phyloP scores from a whole-genome alignment of 1,284 basidiomycete genomes.

The Agroathelia rolfsii region DNA sequence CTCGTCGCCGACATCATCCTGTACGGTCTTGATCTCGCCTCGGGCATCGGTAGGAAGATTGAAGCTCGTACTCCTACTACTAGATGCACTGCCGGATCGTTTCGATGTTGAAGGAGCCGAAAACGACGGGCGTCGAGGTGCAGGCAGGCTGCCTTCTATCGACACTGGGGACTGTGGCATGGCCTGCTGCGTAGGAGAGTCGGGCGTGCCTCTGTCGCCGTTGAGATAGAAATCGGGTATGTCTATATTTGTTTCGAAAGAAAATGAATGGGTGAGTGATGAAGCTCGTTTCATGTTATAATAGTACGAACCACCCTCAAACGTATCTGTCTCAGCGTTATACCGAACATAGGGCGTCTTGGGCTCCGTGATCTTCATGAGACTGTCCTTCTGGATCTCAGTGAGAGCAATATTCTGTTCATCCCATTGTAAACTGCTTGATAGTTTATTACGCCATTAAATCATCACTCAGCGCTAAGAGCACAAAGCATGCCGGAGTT shows the following conservation, averaged over 20 bases:
- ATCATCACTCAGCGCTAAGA: constrained; percentile 6
- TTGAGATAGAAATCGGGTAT: constrained; percentile 56
- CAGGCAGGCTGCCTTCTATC: constrained; percentile 18
- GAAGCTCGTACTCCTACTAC: constrained; percentile 77
- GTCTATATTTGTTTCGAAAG: constrained; percentile 31
- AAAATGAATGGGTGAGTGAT: neutral
- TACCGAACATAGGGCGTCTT: constrained; percentile 94
- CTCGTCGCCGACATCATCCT: constrained; percentile 46
- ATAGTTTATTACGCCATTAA: constrained; percentile 2
- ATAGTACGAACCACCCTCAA: constrained; percentile 60
- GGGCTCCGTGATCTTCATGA: constrained; percentile 95
- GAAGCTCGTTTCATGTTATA: neutral
- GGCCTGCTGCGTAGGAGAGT: constrained; percentile 16
- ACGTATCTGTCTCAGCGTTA: constrained; percentile 74
- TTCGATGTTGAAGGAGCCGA: constrained; percentile 34
- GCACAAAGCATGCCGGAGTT: constrained; percentile 5
- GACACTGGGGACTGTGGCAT: constrained; percentile 18
- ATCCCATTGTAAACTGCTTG: constrained; percentile 74
- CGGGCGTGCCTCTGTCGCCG: constrained; percentile 20
- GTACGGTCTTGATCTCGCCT: constrained; percentile 38
- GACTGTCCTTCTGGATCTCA: constrained; percentile 84
- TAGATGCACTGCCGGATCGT: constrained; percentile 49
- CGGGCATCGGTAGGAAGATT: constrained; percentile 63
- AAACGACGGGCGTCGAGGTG: constrained; percentile 17
- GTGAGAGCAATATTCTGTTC: constrained; percentile 85